phyloP scores from a whole-genome alignment of 129 eudicot species.

The Logfia minima region DNA sequence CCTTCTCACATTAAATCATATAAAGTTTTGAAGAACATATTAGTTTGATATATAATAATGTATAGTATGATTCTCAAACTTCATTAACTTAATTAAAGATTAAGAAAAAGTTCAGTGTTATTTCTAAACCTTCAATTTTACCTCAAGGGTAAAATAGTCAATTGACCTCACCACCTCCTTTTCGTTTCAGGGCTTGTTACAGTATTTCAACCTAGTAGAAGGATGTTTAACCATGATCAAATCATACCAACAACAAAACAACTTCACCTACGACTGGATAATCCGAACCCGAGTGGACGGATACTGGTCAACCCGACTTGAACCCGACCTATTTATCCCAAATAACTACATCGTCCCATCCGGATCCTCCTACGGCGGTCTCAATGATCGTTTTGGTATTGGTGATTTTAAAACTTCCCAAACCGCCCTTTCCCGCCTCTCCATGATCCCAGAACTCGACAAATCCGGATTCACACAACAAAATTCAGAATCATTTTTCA shows the following conservation, averaged over 20 bases:
- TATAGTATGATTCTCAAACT: too few relatives aligned
- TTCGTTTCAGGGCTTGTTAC: slow-evolving; percentile 70
- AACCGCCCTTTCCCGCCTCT: slow-evolving; percentile 79
- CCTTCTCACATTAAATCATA: too few relatives aligned
- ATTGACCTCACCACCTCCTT: slow-evolving; percentile 1
- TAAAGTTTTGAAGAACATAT: too few relatives aligned
- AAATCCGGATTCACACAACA: slow-evolving; percentile 50
- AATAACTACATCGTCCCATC: slow-evolving; percentile 72
- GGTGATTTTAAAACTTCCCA: slow-evolving; percentile 67
- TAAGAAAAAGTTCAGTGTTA: too few relatives aligned
- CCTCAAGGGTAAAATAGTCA: slow-evolving; percentile 13
- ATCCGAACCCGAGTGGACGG: slow-evolving; percentile 90
- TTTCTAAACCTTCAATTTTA: neutral
- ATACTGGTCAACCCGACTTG: slow-evolving; percentile 68
- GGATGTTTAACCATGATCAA: slow-evolving; percentile 79
- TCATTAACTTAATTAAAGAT: too few relatives aligned
- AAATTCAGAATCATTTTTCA: slow-evolving; percentile 80
- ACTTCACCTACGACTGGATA: slow-evolving; percentile 88
- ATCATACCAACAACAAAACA: slow-evolving; percentile 53
- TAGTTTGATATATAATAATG: too few relatives aligned
- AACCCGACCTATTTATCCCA: slow-evolving; percentile 56
- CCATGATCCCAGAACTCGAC: slow-evolving; percentile 68
- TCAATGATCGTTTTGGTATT: slow-evolving; percentile 82
- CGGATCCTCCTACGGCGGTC: slow-evolving; percentile 82
- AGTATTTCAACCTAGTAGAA: slow-evolving; percentile 76